Percentiles rank a stretch among this genome's conserved stretches.
phyloP scores from a whole-genome alignment of 148 eudicot genomes.

The Amaranthus cruentus region DNA sequence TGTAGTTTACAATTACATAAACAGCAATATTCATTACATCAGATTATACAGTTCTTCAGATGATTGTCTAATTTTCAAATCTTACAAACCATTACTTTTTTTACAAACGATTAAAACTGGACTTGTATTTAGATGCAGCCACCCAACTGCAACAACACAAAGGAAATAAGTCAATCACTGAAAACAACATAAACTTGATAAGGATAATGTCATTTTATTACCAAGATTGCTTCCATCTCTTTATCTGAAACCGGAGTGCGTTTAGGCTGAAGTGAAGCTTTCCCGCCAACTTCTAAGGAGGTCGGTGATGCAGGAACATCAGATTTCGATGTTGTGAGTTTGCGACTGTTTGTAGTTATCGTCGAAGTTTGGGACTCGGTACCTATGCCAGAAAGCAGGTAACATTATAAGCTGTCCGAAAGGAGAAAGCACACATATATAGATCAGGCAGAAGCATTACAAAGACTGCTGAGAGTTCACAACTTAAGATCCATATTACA shows the following conservation, averaged over 20 bases:
- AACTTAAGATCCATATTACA: too few species aligned
- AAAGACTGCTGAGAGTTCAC: too few species aligned
- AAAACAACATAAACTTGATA: not conserved
- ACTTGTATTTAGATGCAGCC: constrained; percentile 36
- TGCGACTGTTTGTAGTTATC: constrained; percentile 14
- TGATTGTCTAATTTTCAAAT: not conserved
- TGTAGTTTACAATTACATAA: not conserved
- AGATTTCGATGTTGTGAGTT: constrained; percentile 34
- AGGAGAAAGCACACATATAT: not conserved
- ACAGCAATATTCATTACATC: not conserved
- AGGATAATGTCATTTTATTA: constrained; percentile 2
- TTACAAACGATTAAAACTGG: not conserved
- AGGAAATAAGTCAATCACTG: not conserved
- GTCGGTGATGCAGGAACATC: constrained; percentile 50
- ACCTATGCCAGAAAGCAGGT: constrained; percentile 15
- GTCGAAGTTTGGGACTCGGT: constrained; percentile 28
- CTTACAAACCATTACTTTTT: not conserved
- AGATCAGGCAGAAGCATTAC: too few species aligned
- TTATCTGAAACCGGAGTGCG: constrained; percentile 55
- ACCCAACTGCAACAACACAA: constrained; percentile 41
- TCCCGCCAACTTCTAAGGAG: constrained; percentile 46
- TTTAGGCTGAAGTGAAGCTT: constrained; percentile 77
- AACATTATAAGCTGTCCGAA: not conserved
- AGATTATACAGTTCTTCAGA: not conserved
- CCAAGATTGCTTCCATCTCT: constrained; percentile 72